These are phyloP conservation scores for Suhomyces bokatorum DNA, from an alignment of 1,139 yeast genomes.

Conservation along the genomic window DNA sequence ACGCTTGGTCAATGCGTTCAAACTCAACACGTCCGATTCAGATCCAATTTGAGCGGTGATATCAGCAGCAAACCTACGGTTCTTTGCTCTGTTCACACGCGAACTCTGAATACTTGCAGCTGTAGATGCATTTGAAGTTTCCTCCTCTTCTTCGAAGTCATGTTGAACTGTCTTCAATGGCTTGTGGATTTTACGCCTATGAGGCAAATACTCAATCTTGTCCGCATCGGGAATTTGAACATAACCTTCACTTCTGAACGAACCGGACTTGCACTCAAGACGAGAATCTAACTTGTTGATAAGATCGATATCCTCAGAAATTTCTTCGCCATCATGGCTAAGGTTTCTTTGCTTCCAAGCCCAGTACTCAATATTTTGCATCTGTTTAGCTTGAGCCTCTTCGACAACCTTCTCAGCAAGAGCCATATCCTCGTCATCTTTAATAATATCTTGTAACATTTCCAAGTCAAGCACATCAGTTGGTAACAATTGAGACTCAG, in stretches of 20 bases:
- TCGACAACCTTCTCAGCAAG: constrained; percentile 50
- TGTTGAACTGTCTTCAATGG: constrained; percentile 59
- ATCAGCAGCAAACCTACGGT: constrained; percentile 89
- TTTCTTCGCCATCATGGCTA: constrained; percentile 23
- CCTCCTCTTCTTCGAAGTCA: constrained; percentile 51
- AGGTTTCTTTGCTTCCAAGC: constrained; percentile 60
- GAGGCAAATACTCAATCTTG: constrained; percentile 78
- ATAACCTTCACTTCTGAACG: constrained; percentile 77
- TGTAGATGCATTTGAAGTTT: constrained; percentile 20
- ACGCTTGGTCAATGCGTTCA: constrained; percentile 79
- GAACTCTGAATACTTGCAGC: constrained; percentile 54
- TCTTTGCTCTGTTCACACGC: constrained; percentile 84
- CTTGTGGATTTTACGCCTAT: constrained; percentile 56
- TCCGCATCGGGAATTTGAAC: constrained; percentile 69
- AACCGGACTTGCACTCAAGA: constrained; percentile 53
- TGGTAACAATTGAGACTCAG: constrained; percentile 35
- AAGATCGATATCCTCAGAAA: constrained; percentile 31
- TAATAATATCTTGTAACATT: constrained; percentile 53
- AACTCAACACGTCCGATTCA: constrained; percentile 77
- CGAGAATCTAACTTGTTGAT: constrained; percentile 34
- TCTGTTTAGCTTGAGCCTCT: constrained; percentile 23
- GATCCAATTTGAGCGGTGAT: constrained; percentile 81
- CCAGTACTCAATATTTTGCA: constrained; percentile 58
- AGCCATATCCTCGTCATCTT: constrained; percentile 73
- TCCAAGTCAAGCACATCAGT: constrained; percentile 43